phyloP scores from a whole-genome alignment of 805 yeast genomes.

The Suhomyces sp. region DNA sequence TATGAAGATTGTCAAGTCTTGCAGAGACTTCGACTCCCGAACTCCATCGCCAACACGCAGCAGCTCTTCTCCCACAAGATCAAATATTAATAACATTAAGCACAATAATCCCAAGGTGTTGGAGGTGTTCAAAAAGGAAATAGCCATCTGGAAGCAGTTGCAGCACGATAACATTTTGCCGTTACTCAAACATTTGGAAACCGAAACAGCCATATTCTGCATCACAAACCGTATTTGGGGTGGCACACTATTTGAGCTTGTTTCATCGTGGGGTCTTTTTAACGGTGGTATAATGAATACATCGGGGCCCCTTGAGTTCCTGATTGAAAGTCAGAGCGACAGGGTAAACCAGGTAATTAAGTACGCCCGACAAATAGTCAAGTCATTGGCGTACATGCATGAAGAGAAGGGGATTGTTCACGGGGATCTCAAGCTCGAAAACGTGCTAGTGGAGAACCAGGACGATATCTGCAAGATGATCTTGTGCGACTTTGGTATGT shows the following conservation, averaged over 20 bases:
- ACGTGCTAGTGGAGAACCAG: slow-evolving; percentile 57
- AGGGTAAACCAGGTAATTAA: slow-evolving; percentile 33
- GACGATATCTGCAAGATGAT: slow-evolving; percentile 40
- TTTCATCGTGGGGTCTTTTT: slow-evolving; percentile 60
- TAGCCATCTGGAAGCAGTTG: slow-evolving; percentile 69
- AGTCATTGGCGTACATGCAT: slow-evolving; percentile 60
- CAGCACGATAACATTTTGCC: slow-evolving; percentile 65
- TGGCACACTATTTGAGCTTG: slow-evolving; percentile 80
- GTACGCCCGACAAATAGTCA: slow-evolving; percentile 52
- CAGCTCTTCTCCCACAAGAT: slow-evolving; percentile 6
- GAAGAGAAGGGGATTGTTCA: slow-evolving; percentile 60
- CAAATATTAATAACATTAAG: slow-evolving; percentile 10
- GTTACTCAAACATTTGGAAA: slow-evolving; percentile 58
- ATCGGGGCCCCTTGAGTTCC: slow-evolving; percentile 27
- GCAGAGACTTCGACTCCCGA: slow-evolving; percentile 16
- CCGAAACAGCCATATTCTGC: slow-evolving; percentile 64
- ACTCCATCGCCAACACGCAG: slow-evolving; percentile 6
- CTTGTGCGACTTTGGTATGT: slow-evolving; percentile 91
- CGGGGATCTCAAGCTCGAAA: slow-evolving; percentile 81
- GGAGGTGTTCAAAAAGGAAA: slow-evolving; percentile 65
- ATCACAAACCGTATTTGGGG: slow-evolving; percentile 65
- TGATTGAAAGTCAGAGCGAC: slow-evolving; percentile 21
- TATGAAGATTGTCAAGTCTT: slow-evolving; percentile 54
- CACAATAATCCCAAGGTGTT: slow-evolving; percentile 47
- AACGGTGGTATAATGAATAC: slow-evolving; percentile 24